Conservation (phyloP, 73 alveolate genomes). For the Paraurostyla sp. region DNA sequence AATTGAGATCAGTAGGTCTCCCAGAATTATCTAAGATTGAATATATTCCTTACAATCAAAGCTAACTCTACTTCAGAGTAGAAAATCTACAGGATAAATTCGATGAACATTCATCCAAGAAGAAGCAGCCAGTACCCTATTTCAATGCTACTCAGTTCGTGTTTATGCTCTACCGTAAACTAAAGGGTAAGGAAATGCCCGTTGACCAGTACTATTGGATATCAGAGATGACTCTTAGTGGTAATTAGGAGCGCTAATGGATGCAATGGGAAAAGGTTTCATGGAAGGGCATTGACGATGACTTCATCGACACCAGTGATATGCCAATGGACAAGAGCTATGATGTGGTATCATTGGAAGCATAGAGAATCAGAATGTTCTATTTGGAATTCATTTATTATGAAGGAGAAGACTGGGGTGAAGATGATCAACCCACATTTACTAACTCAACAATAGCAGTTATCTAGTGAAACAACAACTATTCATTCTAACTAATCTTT, state of each 20-base stretch:
- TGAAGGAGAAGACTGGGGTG: conserved; percentile 44
- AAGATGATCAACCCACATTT: conserved; percentile 1
- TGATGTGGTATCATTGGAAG: background rate
- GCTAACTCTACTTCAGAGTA: background rate
- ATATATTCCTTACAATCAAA: background rate
- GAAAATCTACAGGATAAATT: conserved; percentile 13
- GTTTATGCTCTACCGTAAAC: background rate
- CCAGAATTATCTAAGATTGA: conserved; percentile 1
- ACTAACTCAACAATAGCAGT: too few relatives aligned
- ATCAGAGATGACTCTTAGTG: background rate
- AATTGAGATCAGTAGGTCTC: background rate
- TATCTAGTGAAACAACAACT: too few relatives aligned
- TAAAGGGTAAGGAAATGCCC: background rate
- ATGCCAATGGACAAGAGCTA: background rate
- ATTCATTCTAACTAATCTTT: too few relatives aligned
- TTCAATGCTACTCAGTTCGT: background rate
- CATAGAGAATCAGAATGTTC: conserved; percentile 25
- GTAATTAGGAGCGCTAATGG: background rate
- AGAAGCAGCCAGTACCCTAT: background rate
- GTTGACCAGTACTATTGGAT: background rate
- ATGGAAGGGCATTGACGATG: conserved; percentile 9
- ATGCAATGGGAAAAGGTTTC: background rate
- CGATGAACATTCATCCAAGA: background rate
- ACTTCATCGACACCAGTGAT: background rate
- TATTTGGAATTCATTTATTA: conserved; percentile 7